A percentile compares a stretch with the other conserved stretches of the same genome.
Conservation (phyloP, 768 basidiomycete genomes). For the Suillus subluteus region DNA sequence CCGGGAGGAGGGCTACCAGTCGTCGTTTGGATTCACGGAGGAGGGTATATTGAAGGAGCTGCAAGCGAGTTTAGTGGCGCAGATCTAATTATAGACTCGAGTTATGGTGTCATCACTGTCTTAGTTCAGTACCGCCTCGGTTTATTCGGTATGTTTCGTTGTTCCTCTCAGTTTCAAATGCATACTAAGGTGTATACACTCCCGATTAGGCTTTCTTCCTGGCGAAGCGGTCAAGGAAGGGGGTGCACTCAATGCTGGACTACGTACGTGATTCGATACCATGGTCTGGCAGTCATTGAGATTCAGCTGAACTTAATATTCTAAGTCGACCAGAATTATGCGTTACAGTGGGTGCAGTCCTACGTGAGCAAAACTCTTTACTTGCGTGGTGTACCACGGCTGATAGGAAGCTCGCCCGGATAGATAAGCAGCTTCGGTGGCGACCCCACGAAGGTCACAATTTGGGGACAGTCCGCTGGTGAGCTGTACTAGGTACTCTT, state of each 20-base stretch:
- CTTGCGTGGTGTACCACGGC: background rate
- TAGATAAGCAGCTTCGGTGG: conserved; percentile 39
- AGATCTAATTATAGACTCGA: conserved; percentile 30
- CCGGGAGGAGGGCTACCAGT: conserved; percentile 25
- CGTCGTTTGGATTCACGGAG: conserved; percentile 40
- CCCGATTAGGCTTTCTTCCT: too few relatives aligned
- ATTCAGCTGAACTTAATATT: too few relatives aligned
- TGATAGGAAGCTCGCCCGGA: background rate
- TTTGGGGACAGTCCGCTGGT: conserved; percentile 39
- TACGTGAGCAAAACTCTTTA: conserved; percentile 24
- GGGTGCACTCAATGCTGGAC: conserved; percentile 51
- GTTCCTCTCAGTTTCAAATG: too few relatives aligned
- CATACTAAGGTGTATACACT: too few relatives aligned
- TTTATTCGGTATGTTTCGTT: too few relatives aligned
- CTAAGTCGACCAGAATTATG: conserved; percentile 38
- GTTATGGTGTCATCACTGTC: conserved; percentile 30
- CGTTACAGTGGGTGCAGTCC: conserved; percentile 38
- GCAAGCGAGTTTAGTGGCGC: conserved; percentile 24
- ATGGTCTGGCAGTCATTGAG: too few relatives aligned
- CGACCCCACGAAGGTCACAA: conserved; percentile 26
- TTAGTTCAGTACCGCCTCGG: conserved; percentile 19
- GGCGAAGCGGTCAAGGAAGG: conserved; percentile 41
- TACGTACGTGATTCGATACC: too few relatives aligned
- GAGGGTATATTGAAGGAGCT: conserved; percentile 32
- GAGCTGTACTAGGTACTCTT: background rate